These are phyloP conservation scores for Paecilomyces fulvus DNA, from an alignment of 2,329 filamentous ascomycete species.

Conservation along the genomic window DNA sequence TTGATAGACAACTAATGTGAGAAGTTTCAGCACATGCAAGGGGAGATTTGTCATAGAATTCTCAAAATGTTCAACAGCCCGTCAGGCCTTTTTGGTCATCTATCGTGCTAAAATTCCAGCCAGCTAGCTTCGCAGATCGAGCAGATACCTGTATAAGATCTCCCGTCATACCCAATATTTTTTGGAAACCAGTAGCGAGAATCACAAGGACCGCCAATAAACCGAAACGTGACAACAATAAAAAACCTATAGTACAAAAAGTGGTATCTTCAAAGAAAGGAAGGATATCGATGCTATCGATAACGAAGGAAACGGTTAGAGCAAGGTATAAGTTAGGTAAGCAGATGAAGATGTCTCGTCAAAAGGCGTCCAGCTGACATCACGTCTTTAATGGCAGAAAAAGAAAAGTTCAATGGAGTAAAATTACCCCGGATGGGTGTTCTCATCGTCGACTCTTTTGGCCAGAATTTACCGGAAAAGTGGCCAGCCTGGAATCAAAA, in stretches of 20 bases:
- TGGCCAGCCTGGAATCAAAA: not conserved
- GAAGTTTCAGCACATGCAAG: not conserved
- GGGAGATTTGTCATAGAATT: not conserved
- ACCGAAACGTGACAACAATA: not conserved
- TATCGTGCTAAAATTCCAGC: not conserved
- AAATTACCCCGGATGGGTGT: not conserved
- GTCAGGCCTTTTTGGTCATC: not conserved
- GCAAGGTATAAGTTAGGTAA: not conserved
- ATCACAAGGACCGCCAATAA: not conserved
- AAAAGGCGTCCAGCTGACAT: not conserved
- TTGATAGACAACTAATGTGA: not conserved
- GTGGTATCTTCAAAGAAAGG: not conserved
- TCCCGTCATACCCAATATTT: not conserved
- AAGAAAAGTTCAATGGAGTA: not conserved
- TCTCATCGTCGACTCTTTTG: not conserved
- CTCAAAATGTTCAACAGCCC: not conserved
- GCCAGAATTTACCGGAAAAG: not conserved
- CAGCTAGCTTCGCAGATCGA: not conserved
- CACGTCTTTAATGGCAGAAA: not conserved
- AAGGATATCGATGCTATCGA: not conserved
- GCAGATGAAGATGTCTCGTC: not conserved
- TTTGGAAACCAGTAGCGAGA: not conserved
- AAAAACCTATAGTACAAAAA: not conserved
- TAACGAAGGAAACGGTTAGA: not conserved
- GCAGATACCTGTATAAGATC: not conserved